These are phyloP conservation scores for Desmodesmus armatus DNA, from an alignment of 139 green algal species.

Conservation along the genomic window DNA sequence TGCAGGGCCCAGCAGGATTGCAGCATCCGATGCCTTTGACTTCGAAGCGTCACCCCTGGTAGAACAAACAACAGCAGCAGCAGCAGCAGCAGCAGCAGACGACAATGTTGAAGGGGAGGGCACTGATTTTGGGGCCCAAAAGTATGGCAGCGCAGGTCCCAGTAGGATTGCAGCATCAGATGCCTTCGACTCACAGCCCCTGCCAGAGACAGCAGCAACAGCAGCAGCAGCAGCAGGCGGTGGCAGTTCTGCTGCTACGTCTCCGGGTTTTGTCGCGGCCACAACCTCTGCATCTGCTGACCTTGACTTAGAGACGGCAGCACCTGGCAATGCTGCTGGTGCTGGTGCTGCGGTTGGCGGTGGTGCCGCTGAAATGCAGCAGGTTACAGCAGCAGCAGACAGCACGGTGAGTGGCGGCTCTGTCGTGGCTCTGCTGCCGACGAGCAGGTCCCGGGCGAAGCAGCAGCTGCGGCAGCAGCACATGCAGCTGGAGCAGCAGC, in stretches of 20 bases:
- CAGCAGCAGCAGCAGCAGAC: background rate
- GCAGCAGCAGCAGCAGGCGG: constrained; percentile 5
- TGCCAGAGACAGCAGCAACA: no score
- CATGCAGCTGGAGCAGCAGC: no score
- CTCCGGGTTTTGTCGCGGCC: background rate
- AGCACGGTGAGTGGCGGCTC: no score
- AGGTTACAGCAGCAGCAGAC: no score
- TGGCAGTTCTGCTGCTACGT: background rate
- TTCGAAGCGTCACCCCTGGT: background rate
- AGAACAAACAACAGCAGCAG: background rate
- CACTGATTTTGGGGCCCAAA: background rate
- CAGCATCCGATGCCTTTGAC: background rate
- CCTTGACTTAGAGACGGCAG: background rate
- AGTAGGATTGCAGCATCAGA: background rate
- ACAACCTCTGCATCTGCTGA: background rate
- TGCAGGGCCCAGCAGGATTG: background rate
- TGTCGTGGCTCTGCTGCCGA: no score
- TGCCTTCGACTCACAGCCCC: background rate
- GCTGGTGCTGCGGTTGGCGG: background rate
- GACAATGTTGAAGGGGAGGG: background rate
- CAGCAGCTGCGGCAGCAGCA: constrained; percentile 4
- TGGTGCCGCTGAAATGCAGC: no score
- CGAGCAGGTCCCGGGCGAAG: background rate
- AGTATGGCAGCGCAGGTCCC: no score
- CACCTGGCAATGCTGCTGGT: background rate